These are phyloP conservation scores for Chenopodium album DNA, from an alignment of 148 eudicot species.

Conservation along the genomic window DNA sequence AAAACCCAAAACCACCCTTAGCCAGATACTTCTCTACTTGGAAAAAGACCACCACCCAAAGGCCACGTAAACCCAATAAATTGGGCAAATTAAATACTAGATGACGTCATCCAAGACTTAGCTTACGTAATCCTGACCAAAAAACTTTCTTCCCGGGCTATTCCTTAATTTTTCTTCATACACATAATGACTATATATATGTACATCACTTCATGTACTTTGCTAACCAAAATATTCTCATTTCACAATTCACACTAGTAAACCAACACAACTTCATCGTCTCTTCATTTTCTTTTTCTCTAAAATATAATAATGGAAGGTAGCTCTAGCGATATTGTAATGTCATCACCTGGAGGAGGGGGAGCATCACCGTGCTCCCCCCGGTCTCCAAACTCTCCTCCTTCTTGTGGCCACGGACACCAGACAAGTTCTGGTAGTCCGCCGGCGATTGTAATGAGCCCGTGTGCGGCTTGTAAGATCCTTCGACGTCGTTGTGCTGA, in stretches of 20 bases:
- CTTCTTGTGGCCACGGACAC: slow-evolving; percentile 9
- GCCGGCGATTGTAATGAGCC: slow-evolving; percentile 42
- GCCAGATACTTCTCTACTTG: not conserved
- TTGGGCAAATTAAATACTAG: not conserved
- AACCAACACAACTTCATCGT: not conserved
- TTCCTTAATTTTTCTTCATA: not conserved
- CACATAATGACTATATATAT: slow-evolving; percentile 11
- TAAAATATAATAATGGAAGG: slow-evolving; percentile 13
- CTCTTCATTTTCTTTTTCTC: not conserved
- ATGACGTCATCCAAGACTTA: slow-evolving; percentile 20
- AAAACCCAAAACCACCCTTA: slow-evolving; percentile 1
- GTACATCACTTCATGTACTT: slow-evolving; percentile 4
- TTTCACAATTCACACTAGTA: not conserved
- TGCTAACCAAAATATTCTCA: not conserved
- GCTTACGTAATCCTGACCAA: slow-evolving; percentile 22
- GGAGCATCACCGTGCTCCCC: slow-evolving; percentile 24
- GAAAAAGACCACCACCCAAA: slow-evolving; percentile 28
- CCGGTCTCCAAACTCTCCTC: slow-evolving; percentile 16
- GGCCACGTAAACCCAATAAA: slow-evolving; percentile 9
- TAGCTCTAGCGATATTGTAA: slow-evolving; percentile 11
- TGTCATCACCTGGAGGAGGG: not conserved
- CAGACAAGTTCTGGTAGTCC: not conserved
- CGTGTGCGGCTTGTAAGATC: slow-evolving; percentile 76
- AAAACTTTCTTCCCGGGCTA: not conserved
- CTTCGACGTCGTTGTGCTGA: slow-evolving; percentile 63